phyloP scores from a whole-genome alignment of 2,329 filamentous ascomycete genomes.

The Hypoxylon sp. region DNA sequence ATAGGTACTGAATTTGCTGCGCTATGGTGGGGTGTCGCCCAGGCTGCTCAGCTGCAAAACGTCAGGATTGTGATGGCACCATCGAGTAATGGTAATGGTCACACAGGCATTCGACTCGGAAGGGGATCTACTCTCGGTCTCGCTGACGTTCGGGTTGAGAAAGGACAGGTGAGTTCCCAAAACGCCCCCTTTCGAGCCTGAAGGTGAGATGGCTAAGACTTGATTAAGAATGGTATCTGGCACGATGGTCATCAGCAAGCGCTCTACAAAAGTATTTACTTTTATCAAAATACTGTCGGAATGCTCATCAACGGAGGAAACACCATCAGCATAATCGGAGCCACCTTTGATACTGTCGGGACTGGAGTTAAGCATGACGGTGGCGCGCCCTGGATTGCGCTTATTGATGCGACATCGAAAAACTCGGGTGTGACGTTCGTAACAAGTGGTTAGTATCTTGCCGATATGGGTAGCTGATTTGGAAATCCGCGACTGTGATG shows the following conservation, averaged over 20 bases:
- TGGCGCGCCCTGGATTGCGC: conserved; percentile 51
- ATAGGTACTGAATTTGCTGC: conserved; percentile 50
- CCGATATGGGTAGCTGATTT: background rate
- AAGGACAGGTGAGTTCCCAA: conserved; percentile 46
- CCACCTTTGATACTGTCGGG: conserved; percentile 53
- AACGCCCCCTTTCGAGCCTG: background rate
- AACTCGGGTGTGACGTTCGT: conserved; percentile 53
- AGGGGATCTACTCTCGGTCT: conserved; percentile 54
- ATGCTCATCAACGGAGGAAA: conserved; percentile 50
- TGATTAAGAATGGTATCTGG: conserved; percentile 52
- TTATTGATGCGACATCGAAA: conserved; percentile 52
- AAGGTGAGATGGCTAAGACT: conserved; percentile 8
- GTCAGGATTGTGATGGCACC: conserved; percentile 53
- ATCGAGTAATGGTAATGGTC: conserved; percentile 49
- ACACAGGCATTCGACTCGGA: conserved; percentile 53
- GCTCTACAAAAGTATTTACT: conserved; percentile 54
- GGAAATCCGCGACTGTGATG: background rate
- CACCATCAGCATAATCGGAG: conserved; percentile 52
- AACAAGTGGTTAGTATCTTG: conserved; percentile 40
- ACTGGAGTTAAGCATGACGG: conserved; percentile 50
- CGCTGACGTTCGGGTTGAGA: conserved; percentile 52
- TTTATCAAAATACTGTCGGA: conserved; percentile 53
- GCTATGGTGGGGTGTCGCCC: conserved; percentile 56
- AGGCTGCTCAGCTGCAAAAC: conserved; percentile 54
- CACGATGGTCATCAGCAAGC: conserved; percentile 55